phyloP scores from a whole-genome alignment of 2,329 filamentous ascomycete genomes.

The Cercospora canescens region DNA sequence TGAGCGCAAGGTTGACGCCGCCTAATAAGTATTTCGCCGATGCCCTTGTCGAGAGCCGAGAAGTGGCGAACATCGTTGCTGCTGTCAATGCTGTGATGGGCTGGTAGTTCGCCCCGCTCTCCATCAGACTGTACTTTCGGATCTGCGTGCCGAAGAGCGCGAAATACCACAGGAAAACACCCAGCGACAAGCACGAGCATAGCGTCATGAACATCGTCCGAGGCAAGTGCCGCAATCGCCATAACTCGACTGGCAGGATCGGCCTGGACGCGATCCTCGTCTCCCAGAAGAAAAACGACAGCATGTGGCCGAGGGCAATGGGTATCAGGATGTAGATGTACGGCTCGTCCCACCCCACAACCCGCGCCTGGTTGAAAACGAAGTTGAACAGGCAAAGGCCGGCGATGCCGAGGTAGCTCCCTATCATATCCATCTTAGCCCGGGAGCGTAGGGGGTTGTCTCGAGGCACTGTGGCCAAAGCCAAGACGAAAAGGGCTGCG shows the following conservation, averaged over 20 bases:
- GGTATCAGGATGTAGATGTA: constrained; percentile 12
- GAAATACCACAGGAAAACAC: constrained; percentile 13
- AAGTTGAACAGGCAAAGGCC: constrained; percentile 15
- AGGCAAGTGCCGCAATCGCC: not conserved
- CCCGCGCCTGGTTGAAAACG: constrained; percentile 14
- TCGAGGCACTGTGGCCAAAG: not conserved
- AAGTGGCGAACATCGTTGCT: not conserved
- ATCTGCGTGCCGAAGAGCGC: constrained; percentile 1
- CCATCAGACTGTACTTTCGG: not conserved
- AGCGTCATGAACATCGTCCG: not conserved
- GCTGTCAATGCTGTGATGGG: not conserved
- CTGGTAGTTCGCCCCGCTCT: constrained; percentile 9
- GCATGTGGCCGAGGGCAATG: constrained; percentile 1
- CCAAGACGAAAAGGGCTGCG: not conserved
- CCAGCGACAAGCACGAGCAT: constrained; percentile 12
- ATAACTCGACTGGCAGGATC: constrained; percentile 3
- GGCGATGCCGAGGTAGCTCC: constrained; percentile 3
- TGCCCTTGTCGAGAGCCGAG: not conserved
- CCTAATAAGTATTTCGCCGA: constrained; percentile 9
- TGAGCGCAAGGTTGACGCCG: not conserved
- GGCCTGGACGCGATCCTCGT: constrained; percentile 2
- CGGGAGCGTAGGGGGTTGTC: not conserved
- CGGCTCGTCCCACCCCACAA: constrained; percentile 11
- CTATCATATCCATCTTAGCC: constrained; percentile 3
- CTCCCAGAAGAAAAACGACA: constrained; percentile 16